Conservation (phyloP, 192 early-diverging fungal genomes). For the Coemansia sp. region DNA sequence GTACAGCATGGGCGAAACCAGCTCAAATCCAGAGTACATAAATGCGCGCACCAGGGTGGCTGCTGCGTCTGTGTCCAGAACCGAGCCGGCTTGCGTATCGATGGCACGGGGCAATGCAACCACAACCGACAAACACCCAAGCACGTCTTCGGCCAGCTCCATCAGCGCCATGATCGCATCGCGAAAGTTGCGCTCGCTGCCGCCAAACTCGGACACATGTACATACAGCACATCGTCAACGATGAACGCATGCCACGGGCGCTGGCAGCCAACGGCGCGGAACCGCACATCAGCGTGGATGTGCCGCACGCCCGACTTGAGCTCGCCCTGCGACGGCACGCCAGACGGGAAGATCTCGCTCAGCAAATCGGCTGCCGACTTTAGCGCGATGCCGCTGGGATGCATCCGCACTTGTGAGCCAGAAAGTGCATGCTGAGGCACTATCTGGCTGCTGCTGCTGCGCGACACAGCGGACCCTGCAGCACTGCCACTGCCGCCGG, state of each 20-base stretch:
- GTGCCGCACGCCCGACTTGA: conserved; percentile 23
- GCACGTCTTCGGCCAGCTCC: conserved; percentile 54
- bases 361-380: conserved; percentile 29
- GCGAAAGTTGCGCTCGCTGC: conserved; percentile 41
- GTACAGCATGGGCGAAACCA: conserved; percentile 59
- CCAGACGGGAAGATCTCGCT: conserved; percentile 43
- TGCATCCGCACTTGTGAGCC: neutral
- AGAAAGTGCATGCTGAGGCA: conserved; percentile 7
- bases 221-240: conserved; percentile 41
- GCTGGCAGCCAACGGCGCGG: conserved; percentile 11
- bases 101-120: conserved; percentile 37
- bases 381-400: conserved; percentile 14
- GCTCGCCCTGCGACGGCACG: conserved; percentile 46
- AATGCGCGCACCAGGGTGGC: conserved; percentile 60
- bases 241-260: conserved; percentile 47
- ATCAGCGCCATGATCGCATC: conserved; percentile 47
- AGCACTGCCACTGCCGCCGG: conserved; percentile 35
- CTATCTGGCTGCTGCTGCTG: conserved; percentile 17
- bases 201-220: conserved; percentile 23
- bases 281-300: conserved; percentile 31
- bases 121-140: conserved; percentile 35
- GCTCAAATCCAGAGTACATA: conserved; percentile 65
- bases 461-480: neutral
- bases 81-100: neutral
- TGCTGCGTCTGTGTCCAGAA: conserved; percentile 15